Conservation (phyloP, 805 yeast species). For the Nakazawaea pomicola region DNA sequence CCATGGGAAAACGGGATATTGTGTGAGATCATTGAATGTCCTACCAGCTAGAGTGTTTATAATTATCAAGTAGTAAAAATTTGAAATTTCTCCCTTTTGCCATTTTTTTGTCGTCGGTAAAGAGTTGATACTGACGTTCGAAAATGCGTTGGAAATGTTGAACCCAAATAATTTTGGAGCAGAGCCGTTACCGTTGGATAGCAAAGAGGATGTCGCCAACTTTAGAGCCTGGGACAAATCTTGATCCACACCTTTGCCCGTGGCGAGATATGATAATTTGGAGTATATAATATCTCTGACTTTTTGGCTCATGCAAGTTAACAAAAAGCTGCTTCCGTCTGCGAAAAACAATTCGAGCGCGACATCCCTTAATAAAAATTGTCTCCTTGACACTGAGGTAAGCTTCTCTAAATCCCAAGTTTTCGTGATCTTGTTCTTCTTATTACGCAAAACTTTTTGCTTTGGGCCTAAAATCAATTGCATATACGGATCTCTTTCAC, state of each 20-base stretch:
- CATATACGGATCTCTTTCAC: constrained; percentile 63
- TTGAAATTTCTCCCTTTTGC: constrained; percentile 75
- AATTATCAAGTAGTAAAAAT: constrained; percentile 75
- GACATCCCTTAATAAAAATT: constrained; percentile 72
- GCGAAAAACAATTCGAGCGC: constrained; percentile 75
- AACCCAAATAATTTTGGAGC: constrained; percentile 13
- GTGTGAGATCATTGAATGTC: constrained; percentile 84
- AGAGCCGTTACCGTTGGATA: constrained; percentile 1
- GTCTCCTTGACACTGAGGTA: constrained; percentile 65
- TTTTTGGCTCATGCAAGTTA: constrained; percentile 53
- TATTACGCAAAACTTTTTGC: constrained; percentile 24
- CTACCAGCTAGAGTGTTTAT: constrained; percentile 84
- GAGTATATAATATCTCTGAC: constrained; percentile 54
- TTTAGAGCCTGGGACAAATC: constrained; percentile 51
- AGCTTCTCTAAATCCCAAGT: constrained; percentile 59
- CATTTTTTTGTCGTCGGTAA: constrained; percentile 61
- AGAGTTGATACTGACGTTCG: constrained; percentile 24
- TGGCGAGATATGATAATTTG: constrained; percentile 42
- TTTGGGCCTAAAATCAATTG: constrained; percentile 51
- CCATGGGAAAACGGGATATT: constrained; percentile 92
- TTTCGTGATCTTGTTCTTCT: constrained; percentile 38
- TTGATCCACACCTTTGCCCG: constrained; percentile 45
- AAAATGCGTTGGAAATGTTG: constrained; percentile 38
- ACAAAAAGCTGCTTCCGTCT: constrained; percentile 64
- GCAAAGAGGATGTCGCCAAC: constrained; percentile 32